Evolutionary conservation across 805 yeast species (phyloP).

Genomic region (Suhomyces tanzawaensis): DNA sequence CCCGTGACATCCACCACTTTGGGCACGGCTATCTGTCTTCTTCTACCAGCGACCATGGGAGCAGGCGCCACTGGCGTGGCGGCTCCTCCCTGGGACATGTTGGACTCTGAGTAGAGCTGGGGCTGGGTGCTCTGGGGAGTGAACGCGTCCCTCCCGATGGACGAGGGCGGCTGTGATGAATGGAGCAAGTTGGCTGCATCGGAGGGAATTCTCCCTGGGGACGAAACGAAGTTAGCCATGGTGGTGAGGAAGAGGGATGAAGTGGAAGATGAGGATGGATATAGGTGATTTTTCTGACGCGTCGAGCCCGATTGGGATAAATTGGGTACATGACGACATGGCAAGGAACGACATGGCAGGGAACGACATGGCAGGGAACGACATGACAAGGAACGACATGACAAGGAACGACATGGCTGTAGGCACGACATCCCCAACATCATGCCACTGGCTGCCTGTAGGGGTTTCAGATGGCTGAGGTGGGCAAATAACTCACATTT

Average conservation of each 20-base stretch:
- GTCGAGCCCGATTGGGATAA: not conserved
- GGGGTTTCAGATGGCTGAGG: too few species aligned
- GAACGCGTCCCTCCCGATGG: constrained; percentile 36
- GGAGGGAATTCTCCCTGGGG: constrained; percentile 43
- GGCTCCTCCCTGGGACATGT: constrained; percentile 14
- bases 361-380: too few species aligned
- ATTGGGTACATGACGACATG: not conserved
- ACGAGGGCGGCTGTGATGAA: constrained; percentile 43
- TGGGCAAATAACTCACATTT: too few species aligned
- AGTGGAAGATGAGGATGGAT: not conserved
- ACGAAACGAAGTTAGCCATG: constrained; percentile 44
- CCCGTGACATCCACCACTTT: constrained; percentile 90
- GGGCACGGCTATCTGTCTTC: constrained; percentile 67
- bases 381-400: too few species aligned
- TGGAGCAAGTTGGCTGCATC: constrained; percentile 42
- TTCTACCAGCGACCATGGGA: constrained; percentile 37
- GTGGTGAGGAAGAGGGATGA: not conserved
- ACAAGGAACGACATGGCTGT: too few species aligned
- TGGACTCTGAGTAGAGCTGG: constrained; percentile 27
- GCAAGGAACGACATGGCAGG: too few species aligned
- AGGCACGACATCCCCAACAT: too few species aligned
- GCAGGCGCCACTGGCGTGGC: constrained; percentile 11
- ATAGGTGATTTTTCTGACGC: constrained; percentile 1
- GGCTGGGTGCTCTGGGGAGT: constrained; percentile 29
- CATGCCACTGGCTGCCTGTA: too few species aligned